Conservation (phyloP, 2,329 filamentous ascomycete genomes). For the Monilinia polystroma region DNA sequence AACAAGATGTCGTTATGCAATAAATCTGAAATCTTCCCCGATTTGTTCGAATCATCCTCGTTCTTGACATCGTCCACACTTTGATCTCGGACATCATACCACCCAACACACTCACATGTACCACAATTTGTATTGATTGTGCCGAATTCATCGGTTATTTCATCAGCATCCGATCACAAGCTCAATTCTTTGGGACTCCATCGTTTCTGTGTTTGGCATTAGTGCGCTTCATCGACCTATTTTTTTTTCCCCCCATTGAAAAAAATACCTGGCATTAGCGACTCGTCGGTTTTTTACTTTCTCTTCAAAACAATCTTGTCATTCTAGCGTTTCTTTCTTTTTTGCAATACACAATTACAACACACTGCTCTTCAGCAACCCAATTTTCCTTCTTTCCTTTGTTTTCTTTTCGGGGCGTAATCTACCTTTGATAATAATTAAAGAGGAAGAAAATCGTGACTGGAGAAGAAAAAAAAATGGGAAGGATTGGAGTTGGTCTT, state of each 20-base stretch:
- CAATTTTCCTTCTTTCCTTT: constrained; percentile 22
- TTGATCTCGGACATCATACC: constrained; percentile 19
- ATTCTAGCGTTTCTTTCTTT: constrained; percentile 21
- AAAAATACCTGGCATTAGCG: constrained; percentile 26
- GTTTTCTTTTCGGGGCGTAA: constrained; percentile 20
- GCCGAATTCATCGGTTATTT: constrained; percentile 15
- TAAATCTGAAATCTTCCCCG: constrained; percentile 26
- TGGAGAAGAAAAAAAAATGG: constrained; percentile 18
- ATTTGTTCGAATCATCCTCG: constrained; percentile 7
- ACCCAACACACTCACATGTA: constrained; percentile 20
- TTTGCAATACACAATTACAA: constrained; percentile 18
- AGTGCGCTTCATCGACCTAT: constrained; percentile 16
- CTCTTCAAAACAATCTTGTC: constrained; percentile 21
- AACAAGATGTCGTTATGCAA: constrained; percentile 42
- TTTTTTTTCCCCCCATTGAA: constrained; percentile 6
- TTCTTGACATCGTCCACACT: neutral
- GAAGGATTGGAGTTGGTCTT: constrained; percentile 2
- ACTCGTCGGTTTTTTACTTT: constrained; percentile 21
- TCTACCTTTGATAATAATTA: constrained; percentile 19
- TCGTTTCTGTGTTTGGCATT: constrained; percentile 23
- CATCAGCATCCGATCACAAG: constrained; percentile 18
- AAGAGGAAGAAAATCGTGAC: constrained; percentile 14
- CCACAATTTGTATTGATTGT: constrained; percentile 26
- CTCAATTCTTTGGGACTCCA: neutral
- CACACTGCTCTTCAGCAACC: constrained; percentile 23